Conservation (phyloP, 2,329 filamentous ascomycete species). For the Tympanopsis confertula region DNA sequence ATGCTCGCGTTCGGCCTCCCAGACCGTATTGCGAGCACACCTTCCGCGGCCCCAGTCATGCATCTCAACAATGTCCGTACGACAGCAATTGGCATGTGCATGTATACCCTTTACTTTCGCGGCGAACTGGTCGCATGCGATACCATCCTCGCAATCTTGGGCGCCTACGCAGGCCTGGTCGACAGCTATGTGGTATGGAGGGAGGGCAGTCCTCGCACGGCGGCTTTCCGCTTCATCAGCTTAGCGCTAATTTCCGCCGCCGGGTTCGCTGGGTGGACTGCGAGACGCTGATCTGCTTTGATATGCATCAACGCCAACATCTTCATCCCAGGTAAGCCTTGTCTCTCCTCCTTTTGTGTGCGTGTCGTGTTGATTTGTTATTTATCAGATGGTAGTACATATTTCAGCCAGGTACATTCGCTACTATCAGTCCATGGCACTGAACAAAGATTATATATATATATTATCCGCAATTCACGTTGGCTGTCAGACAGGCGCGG, state of each 20-base stretch:
- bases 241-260: slow-evolving; percentile 7
- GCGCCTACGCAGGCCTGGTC: slow-evolving; percentile 11
- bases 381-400: too few relatives aligned
- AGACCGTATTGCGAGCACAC: slow-evolving; percentile 8
- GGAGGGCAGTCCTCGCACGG: slow-evolving; percentile 8
- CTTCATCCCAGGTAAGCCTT: too few relatives aligned
- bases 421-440: too few relatives aligned
- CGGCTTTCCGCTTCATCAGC: slow-evolving; percentile 9
- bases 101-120: slow-evolving; percentile 10
- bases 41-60: slow-evolving; percentile 9
- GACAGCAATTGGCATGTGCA: slow-evolving; percentile 10
- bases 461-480: too few relatives aligned
- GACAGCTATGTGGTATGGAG: slow-evolving; percentile 14
- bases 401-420: too few relatives aligned
- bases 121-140: slow-evolving; percentile 8
- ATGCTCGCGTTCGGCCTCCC: slow-evolving; percentile 14
- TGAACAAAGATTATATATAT: too few relatives aligned
- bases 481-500: too few relatives aligned
- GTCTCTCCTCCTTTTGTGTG: too few relatives aligned
- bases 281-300: too few relatives aligned
- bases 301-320: too few relatives aligned
- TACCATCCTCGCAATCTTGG: slow-evolving; percentile 10
- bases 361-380: too few relatives aligned
- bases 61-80: slow-evolving; percentile 10
- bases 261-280: slow-evolving; percentile 5